Conservation (phyloP, 2,329 filamentous ascomycete genomes). For the Akanthomyces lecanii region DNA sequence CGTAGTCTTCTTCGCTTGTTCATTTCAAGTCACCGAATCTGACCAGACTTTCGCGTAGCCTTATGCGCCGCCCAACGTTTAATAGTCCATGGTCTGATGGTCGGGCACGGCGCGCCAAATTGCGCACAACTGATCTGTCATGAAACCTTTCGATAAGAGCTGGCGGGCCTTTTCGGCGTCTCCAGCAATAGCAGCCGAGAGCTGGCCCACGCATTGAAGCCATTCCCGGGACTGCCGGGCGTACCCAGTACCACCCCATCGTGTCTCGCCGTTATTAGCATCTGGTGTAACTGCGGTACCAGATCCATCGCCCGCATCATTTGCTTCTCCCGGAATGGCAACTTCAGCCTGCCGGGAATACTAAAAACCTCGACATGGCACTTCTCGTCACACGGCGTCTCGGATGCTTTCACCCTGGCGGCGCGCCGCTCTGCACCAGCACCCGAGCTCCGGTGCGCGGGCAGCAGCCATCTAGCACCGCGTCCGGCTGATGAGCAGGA, state of each 20-base stretch:
- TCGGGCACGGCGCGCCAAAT: not conserved
- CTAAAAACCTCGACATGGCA: not conserved
- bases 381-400: not conserved
- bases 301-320: not conserved
- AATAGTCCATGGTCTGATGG: not conserved
- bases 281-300: not conserved
- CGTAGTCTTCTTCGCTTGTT: not conserved
- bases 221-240: no score
- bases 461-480: no score
- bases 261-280: not conserved
- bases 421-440: no score
- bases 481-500: no score
- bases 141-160: not conserved
- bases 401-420: not conserved
- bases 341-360: not conserved
- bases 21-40: constrained; percentile 4
- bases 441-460: no score
- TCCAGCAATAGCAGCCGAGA: no score
- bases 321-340: not conserved
- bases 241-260: no score
- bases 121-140: not conserved
- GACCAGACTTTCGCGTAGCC: not conserved
- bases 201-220: no score
- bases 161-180: no score
- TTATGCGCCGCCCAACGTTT: not conserved